Evolutionary conservation across 2,329 filamentous ascomycete species (phyloP).

Genomic region (Calonectria fujianensis): DNA sequence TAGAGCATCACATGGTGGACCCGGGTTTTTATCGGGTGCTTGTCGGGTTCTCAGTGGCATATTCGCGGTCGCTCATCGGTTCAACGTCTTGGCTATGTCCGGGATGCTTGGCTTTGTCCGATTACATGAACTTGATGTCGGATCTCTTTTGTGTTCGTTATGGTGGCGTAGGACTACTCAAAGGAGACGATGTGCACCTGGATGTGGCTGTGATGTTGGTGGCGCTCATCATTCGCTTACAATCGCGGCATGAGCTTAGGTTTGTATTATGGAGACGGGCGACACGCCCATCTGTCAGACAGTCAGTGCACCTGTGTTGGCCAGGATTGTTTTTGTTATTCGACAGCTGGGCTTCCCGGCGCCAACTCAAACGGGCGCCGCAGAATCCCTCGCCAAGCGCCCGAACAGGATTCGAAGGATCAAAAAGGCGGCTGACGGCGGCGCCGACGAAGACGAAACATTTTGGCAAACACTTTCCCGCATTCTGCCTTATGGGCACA

Average conservation of each 20-base stretch:
- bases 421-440: not conserved
- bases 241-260: not conserved
- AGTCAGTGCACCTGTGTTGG: not conserved
- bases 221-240: not conserved
- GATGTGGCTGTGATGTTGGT: not conserved
- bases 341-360: not conserved
- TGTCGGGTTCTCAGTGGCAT: not conserved
- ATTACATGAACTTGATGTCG: not conserved
- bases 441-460: not conserved
- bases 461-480: not conserved
- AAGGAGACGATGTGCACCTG: not conserved
- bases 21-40: constrained; percentile 13
- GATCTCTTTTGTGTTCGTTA: too few species aligned
- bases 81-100: constrained; percentile 14
- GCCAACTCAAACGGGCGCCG: not conserved
- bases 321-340: not conserved
- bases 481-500: not conserved
- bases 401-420: not conserved
- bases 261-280: not conserved
- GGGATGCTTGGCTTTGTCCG: constrained; percentile 15
- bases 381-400: not conserved
- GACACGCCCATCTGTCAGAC: too few species aligned
- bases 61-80: constrained; percentile 7
- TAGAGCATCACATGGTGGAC: not conserved
- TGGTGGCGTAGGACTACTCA: not conserved